These are phyloP conservation scores for Aspergillus heteromorphus DNA, from an alignment of 495 filamentous ascomycete species.

Conservation along the genomic window DNA sequence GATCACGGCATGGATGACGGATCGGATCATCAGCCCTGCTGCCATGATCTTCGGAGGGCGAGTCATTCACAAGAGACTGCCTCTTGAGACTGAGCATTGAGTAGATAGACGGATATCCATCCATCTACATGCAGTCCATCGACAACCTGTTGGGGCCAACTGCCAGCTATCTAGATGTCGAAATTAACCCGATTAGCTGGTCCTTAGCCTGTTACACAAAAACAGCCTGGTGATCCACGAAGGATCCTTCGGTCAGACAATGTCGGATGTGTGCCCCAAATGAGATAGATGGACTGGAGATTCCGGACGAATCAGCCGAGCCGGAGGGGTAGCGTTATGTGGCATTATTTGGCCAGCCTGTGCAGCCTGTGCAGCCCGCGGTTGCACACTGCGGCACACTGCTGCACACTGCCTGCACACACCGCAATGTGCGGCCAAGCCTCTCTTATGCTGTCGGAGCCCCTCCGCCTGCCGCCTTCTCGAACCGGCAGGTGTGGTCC, in stretches of 20 bases:
- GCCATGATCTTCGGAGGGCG: not conserved
- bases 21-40: not conserved
- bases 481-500: not conserved
- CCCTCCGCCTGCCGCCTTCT: not conserved
- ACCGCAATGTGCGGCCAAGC: not conserved
- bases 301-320: not conserved
- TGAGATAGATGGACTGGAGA: not conserved
- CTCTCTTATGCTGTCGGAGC: not conserved
- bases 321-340: not conserved
- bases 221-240: not conserved
- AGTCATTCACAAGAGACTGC: too few species aligned
- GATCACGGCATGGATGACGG: not conserved
- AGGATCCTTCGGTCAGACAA: not conserved
- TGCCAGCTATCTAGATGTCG: not conserved
- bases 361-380: not conserved
- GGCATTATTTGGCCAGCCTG: too few species aligned
- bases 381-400: not conserved
- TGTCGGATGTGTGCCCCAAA: not conserved
- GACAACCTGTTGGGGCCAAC: too few species aligned
- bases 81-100: too few species aligned
- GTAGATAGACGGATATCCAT: too few species aligned
- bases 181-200: not conserved
- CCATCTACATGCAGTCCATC: too few species aligned
- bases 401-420: not conserved
- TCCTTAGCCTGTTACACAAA: not conserved